Evolutionary conservation across 1,139 yeast genomes (phyloP), one percentile per base, ranked within the genome.

Genomic region (Entelexis sorbosivorans): DNA sequence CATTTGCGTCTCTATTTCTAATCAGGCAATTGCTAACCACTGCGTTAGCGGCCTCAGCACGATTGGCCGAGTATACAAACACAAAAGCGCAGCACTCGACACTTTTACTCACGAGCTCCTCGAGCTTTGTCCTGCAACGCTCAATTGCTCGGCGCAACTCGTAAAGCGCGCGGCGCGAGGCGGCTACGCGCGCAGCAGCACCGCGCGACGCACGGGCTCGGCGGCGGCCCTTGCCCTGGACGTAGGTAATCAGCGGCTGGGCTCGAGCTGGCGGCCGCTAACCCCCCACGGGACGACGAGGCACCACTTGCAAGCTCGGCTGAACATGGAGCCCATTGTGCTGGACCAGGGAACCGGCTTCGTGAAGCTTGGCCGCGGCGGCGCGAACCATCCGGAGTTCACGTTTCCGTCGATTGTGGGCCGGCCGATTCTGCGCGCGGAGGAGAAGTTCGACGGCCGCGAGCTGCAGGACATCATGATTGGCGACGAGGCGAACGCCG

Each of bases 281-380:
- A 36, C 40, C 40, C 40, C 20, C 40, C 14, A 20, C 14, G 7
- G 40, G 40, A 26, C 9, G 28, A 36, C 38, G n/a, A 36, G 40
- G 40, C 22, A 35, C n/a, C n/a, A 8, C 38, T 17, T 20, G 13
- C 22, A 35, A 14, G 38, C 38, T 17, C n/a, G 38, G 19, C 19
- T 11, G 40, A 36, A 19, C 10, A 40, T 40, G 44, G 44, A 59
- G 51, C 62, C 62, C 36, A 60, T 60, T 54, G 97, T 91, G 62
- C 88, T 93, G 62, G 99, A 91, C 71, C 98, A 93, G 73, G 99
- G 99, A 72, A 91, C 99, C 46, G 99, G 99, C 57, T 91, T 91
- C 66, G 75, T 71, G 58, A 71, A 71, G 68, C 87, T 91, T 62
- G 98, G 98, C 55, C 79, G 95, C 63, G 96, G 94, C 34, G 97